Conservation (phyloP, 495 filamentous ascomycete genomes). For the Podospora pseudopauciseta region DNA sequence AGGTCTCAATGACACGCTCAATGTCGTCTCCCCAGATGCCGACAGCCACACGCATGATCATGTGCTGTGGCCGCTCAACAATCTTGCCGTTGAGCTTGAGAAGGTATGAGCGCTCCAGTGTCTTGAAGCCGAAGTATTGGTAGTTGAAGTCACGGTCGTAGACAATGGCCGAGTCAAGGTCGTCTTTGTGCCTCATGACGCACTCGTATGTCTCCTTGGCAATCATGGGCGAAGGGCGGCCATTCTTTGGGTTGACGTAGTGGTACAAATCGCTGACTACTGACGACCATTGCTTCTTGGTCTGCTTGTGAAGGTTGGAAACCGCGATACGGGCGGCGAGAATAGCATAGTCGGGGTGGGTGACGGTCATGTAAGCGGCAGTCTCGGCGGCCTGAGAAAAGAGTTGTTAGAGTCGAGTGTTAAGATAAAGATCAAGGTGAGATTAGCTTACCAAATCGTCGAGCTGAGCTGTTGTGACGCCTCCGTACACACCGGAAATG, state of each 20-base stretch:
- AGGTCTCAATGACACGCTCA: slow-evolving; percentile 91
- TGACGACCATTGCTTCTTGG: slow-evolving; percentile 97
- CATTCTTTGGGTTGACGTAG: slow-evolving; percentile 95
- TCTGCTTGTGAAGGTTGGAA: slow-evolving; percentile 99
- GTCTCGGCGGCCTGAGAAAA: slow-evolving; percentile 83
- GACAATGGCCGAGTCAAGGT: slow-evolving; percentile 96
- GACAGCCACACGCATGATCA: slow-evolving; percentile 98
- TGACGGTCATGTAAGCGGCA: slow-evolving; percentile 99
- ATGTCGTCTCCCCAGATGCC: slow-evolving; percentile 94
- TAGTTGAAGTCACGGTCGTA: slow-evolving; percentile 99
- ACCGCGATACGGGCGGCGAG: slow-evolving; percentile 97
- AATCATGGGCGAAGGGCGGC: slow-evolving; percentile 84
- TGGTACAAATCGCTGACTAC: slow-evolving; percentile 91
- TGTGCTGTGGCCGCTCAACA: slow-evolving; percentile 93
- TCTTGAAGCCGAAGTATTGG: slow-evolving; percentile 99
- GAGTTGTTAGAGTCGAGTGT: slow-evolving; percentile 14
- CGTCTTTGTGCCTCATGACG: slow-evolving; percentile 91
- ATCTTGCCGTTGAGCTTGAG: slow-evolving; percentile 89
- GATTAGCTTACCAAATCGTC: slow-evolving; percentile 79
- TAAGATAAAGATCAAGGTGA: slow-evolving; percentile 1
- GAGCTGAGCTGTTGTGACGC: slow-evolving; percentile 90
- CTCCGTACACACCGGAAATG: slow-evolving; percentile 98
- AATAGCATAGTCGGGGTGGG: slow-evolving; percentile 98
- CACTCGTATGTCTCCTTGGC: slow-evolving; percentile 80
- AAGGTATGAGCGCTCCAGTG: slow-evolving; percentile 93